Evolutionary conservation across 2,329 filamentous ascomycete species (phyloP).

Genomic region (Elsinoe australis): DNA sequence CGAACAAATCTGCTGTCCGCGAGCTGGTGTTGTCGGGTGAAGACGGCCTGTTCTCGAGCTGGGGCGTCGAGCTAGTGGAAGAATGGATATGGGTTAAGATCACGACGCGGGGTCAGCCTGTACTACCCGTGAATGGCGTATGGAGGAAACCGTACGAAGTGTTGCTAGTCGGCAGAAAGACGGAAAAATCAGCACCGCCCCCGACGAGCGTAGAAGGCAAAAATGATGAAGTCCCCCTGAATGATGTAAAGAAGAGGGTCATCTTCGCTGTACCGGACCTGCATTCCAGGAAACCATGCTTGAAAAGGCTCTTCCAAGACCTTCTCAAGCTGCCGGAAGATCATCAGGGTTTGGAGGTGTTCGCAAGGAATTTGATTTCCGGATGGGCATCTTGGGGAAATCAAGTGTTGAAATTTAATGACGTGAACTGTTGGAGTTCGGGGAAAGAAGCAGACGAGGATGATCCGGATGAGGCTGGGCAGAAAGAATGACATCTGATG

Average conservation of each 20-base stretch:
- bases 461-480: neutral
- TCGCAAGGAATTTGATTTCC: constrained; percentile 63
- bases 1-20: constrained; percentile 57
- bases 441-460: neutral
- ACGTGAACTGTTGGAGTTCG: constrained; percentile 43
- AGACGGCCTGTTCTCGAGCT: constrained; percentile 55
- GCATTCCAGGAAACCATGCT: constrained; percentile 70
- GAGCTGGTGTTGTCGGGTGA: constrained; percentile 46
- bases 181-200: constrained; percentile 19
- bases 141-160: constrained; percentile 75
- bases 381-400: constrained; percentile 77
- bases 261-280: constrained; percentile 65
- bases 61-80: constrained; percentile 57
- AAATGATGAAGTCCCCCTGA: neutral
- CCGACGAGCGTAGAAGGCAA: neutral
- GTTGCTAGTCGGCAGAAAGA: constrained; percentile 51
- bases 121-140: constrained; percentile 51
- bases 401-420: constrained; percentile 63
- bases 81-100: constrained; percentile 79
- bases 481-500: no score
- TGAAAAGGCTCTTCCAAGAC: constrained; percentile 53
- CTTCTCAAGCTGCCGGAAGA: constrained; percentile 40
- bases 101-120: constrained; percentile 56
- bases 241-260: constrained; percentile 44
- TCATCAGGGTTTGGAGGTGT: constrained; percentile 63